A percentile compares a stretch with the other conserved stretches of the same genome.
Evolutionary conservation across 2,329 filamentous ascomycete genomes (phyloP).

Genomic region (Apiospora hydei): DNA sequence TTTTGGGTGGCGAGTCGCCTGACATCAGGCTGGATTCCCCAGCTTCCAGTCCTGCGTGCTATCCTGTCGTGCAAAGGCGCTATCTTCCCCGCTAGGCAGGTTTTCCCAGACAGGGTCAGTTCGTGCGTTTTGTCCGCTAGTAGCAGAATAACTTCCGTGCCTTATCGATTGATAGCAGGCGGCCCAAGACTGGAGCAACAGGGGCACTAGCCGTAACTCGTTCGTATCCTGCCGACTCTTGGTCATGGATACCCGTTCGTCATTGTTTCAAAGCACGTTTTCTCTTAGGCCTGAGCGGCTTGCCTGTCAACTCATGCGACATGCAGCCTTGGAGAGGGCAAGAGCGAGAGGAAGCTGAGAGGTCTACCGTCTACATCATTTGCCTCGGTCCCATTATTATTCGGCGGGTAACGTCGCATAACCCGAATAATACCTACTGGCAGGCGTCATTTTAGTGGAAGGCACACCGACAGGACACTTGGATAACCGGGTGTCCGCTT

Average conservation of each 20-base stretch:
- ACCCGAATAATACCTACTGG: not conserved
- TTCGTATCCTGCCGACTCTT: not conserved
- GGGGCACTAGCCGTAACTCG: not conserved
- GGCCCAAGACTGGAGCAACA: not conserved
- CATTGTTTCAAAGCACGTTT: constrained; percentile 18
- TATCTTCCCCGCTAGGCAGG: constrained; percentile 14
- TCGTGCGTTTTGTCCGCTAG: constrained; percentile 6
- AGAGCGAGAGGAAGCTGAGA: not conserved
- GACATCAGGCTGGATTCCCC: constrained; percentile 9
- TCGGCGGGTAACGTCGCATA: not conserved
- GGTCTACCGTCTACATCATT: not conserved
- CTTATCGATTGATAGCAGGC: constrained; percentile 8
- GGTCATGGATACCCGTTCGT: not conserved
- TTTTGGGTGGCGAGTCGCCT: not conserved
- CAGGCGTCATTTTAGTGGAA: not conserved
- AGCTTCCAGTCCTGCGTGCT: not conserved
- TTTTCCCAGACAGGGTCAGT: not conserved
- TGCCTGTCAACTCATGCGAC: constrained; percentile 17
- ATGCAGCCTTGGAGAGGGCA: not conserved
- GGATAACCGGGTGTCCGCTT: not conserved
- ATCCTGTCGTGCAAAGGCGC: not conserved
- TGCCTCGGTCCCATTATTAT: not conserved
- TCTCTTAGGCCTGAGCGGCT: constrained; percentile 11
- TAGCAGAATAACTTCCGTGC: not conserved
- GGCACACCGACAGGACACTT: not conserved